Evolutionary conservation across 306 rosid genomes (phyloP), one percentile per base, ranked within the genome.

Genomic region (Begonia loranthoides): DNA sequence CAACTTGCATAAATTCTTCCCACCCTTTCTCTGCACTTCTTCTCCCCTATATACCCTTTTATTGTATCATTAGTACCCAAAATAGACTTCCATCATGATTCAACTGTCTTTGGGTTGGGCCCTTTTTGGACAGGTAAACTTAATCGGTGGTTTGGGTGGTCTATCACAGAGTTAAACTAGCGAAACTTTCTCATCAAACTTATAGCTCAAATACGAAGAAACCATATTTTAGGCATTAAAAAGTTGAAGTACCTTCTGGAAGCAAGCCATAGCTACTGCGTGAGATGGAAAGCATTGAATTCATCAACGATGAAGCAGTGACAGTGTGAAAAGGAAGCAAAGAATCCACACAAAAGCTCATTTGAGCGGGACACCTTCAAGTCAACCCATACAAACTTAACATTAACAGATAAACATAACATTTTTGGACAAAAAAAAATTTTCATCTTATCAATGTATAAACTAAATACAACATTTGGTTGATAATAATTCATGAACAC

Each of bases 301-400:
- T 87, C 92, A 87, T 76, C 72, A 84, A 70, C 1, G 96, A 83
- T 16, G 94, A 76, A 21, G 96, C 79, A 16, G 94, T 83, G 17
- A 70, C 96, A 0, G 92, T 76, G 62, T 87, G 94, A 61, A 80
- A 81, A 10, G 96, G 94, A 70, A 87, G 60, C 94, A 87, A 72
- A 11, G 96, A 84, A 65, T 81, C 96, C 58, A 79, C 72, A 41
- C 93, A 84, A 65, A 68, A 78, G 67, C 96, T 74, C 93, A 79
- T 61, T 63, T 73, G 78, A 61, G 67, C 85, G 14, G 94, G 81
- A 14, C 60, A 71, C 83, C 96, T 82, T 46, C 68, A 65, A 52
- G 45, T 24, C n/a, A 17, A 49, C 38, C 13, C 48, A 14, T 1
- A 49, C 2, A 59, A 19, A 1, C 45, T 47, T 17, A 49, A 24